Percentiles rank a stretch among this genome's conserved stretches.
Conservation (phyloP, 164 flowering plant genomes). For the Stephania cephalantha region DNA sequence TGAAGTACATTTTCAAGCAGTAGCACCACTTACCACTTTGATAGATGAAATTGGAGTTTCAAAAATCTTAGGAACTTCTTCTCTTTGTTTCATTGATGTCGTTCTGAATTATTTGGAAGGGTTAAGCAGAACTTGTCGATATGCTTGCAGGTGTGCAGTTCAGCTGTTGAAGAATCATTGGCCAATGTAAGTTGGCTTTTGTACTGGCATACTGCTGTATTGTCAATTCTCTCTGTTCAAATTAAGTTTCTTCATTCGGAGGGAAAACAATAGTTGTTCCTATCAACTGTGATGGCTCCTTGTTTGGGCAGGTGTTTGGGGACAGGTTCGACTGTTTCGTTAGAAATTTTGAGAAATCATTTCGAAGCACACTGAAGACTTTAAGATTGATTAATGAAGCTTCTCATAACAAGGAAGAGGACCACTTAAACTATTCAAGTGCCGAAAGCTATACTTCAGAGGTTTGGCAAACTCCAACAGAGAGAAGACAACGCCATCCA, state of each 20-base stretch:
- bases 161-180: constrained; percentile 75
- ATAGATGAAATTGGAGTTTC: constrained; percentile 9
- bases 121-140: not conserved
- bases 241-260: constrained; percentile 14
- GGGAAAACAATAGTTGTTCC: constrained; percentile 2
- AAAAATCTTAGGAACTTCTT: constrained; percentile 6
- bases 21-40: constrained; percentile 2
- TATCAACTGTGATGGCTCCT: constrained; percentile 14
- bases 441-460: constrained; percentile 19
- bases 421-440: constrained; percentile 8
- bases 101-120: not conserved
- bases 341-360: constrained; percentile 71
- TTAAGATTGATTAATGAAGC: constrained; percentile 45
- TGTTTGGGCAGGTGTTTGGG: constrained; percentile 65
- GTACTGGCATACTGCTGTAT: constrained; percentile 20
- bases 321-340: constrained; percentile 56
- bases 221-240: constrained; percentile 18
- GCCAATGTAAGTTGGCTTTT: constrained; percentile 64
- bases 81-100: not conserved
- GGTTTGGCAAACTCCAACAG: constrained; percentile 1
- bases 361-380: constrained; percentile 74
- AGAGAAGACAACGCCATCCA: not conserved
- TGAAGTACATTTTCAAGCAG: constrained; percentile 14
- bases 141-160: constrained; percentile 60
- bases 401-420: constrained; percentile 15